Evolutionary conservation across 1,284 basidiomycete species (phyloP).

Genomic region (Coniferiporia sulphurascens): DNA sequence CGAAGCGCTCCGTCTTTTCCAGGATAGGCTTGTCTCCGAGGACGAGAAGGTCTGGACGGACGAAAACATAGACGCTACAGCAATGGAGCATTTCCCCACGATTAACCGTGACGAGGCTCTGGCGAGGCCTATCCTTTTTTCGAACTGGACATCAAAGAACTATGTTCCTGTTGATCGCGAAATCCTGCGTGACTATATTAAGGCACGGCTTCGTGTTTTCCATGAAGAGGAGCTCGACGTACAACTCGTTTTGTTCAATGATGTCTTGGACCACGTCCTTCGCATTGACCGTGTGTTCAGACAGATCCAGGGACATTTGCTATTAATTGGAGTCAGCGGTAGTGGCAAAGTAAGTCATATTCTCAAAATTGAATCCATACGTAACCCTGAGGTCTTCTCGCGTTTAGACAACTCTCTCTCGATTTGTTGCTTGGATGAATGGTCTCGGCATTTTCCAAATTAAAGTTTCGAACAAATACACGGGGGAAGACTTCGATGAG

Average conservation of each 20-base stretch:
- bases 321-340: slow-evolving; percentile 96
- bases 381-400: slow-evolving; percentile 4
- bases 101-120: slow-evolving; percentile 84
- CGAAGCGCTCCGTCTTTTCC: slow-evolving; percentile 95
- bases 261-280: slow-evolving; percentile 95
- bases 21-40: slow-evolving; percentile 92
- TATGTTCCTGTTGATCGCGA: slow-evolving; percentile 95
- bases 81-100: slow-evolving; percentile 88
- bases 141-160: slow-evolving; percentile 98
- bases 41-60: slow-evolving; percentile 95
- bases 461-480: slow-evolving; percentile 98
- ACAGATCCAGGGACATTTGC: slow-evolving; percentile 93
- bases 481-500: slow-evolving; percentile 97
- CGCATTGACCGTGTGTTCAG: slow-evolving; percentile 99
- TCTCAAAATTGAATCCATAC: neutral
- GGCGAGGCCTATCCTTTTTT: slow-evolving; percentile 89
- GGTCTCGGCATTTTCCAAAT: slow-evolving; percentile 98
- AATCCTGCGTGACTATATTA: slow-evolving; percentile 91
- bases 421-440: slow-evolving; percentile 99
- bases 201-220: slow-evolving; percentile 91
- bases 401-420: slow-evolving; percentile 86
- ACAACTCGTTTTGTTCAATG: slow-evolving; percentile 97
- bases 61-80: slow-evolving; percentile 82
- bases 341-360: slow-evolving; percentile 80
- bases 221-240: slow-evolving; percentile 99